Evolutionary conservation across 2,329 filamentous ascomycete genomes (phyloP).

Genomic region (Elsinoe ampelina): DNA sequence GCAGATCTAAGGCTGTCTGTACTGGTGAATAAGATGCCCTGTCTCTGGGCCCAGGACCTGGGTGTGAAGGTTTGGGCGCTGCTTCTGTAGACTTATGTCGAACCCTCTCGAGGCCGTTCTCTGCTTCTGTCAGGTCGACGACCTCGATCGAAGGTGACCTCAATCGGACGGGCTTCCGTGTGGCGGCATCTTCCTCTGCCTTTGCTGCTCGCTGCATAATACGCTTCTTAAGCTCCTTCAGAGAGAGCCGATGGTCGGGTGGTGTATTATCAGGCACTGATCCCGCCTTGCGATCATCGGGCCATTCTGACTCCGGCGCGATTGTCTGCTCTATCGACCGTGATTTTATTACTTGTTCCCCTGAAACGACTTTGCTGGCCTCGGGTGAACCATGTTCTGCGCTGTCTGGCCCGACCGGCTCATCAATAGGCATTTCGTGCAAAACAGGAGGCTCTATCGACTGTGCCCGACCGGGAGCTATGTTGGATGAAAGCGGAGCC

Average conservation of each 20-base stretch:
- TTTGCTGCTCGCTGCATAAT: background rate
- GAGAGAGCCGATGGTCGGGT: background rate
- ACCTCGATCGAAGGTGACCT: background rate
- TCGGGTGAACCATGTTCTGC: background rate
- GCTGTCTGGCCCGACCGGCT: background rate
- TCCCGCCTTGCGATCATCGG: background rate
- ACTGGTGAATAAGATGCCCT: background rate
- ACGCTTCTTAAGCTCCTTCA: background rate
- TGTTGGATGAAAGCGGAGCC: background rate
- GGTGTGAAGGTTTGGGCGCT: background rate
- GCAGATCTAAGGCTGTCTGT: conserved; percentile 8
- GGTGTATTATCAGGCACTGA: too few species aligned
- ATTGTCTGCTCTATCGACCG: too few species aligned
- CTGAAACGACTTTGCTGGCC: too few species aligned
- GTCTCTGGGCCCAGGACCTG: background rate
- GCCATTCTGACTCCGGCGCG: too few species aligned
- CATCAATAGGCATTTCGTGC: background rate
- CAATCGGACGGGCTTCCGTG: background rate
- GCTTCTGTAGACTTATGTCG: background rate
- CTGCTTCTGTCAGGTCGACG: background rate
- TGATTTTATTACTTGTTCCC: too few species aligned
- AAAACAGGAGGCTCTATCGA: background rate
- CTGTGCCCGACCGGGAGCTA: background rate
- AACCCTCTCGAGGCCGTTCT: too few species aligned
- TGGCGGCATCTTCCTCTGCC: background rate